Conservation (phyloP, 225 moss, liverwort and hornwort genomes). For the Pseudisothecium myosuroides region DNA sequence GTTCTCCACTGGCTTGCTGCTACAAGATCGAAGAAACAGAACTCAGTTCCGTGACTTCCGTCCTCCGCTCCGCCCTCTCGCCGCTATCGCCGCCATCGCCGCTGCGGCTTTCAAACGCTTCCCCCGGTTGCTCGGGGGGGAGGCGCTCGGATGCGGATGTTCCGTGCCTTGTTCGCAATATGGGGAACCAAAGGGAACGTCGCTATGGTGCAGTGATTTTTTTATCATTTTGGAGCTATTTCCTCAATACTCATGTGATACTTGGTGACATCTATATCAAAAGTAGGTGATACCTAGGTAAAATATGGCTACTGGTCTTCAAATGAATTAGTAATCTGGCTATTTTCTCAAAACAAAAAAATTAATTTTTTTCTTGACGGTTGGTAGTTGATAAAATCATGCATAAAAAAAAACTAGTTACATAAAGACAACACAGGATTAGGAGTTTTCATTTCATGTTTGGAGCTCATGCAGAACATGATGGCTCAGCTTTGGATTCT, state of each 20-base stretch:
- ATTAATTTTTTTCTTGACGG: accelerated
- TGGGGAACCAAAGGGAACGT: background rate
- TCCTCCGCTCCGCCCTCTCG: background rate
- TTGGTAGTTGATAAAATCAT: background rate
- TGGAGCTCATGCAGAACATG: accelerated
- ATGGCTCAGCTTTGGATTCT: background rate
- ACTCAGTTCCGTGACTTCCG: background rate
- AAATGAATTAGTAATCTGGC: accelerated
- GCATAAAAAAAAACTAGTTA: background rate
- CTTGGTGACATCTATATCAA: background rate
- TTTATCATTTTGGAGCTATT: background rate
- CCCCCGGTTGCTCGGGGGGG: background rate
- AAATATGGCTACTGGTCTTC: background rate
- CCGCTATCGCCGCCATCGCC: background rate
- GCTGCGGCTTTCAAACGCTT: background rate
- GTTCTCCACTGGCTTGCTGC: background rate
- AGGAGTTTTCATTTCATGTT: background rate
- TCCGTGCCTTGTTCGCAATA: background rate
- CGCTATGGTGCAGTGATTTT: background rate
- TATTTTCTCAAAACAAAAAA: too few species aligned
- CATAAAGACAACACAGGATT: accelerated
- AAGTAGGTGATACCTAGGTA: background rate
- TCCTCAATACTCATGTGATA: background rate
- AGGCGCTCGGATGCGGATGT: background rate
- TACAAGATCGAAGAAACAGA: background rate